These are phyloP conservation scores for Ceratocystis lukuohia DNA, from an alignment of 2,329 filamentous ascomycete genomes.

Conservation along the genomic window DNA sequence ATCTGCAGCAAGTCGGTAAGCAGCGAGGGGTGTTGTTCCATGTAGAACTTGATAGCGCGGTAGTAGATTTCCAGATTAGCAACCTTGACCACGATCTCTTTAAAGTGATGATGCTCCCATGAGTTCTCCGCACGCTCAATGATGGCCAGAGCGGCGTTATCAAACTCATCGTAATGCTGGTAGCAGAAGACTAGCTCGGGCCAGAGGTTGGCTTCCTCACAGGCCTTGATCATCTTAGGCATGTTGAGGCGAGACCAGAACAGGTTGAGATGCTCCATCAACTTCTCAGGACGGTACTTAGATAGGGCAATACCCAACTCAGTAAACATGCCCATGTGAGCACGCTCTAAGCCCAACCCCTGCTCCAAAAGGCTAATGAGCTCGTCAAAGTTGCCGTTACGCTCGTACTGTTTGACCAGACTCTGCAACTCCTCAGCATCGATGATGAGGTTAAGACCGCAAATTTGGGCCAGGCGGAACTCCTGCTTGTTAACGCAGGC, in stretches of 20 bases:
- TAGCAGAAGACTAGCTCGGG: constrained; percentile 96
- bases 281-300: constrained; percentile 85
- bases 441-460: constrained; percentile 92
- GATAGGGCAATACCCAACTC: constrained; percentile 81
- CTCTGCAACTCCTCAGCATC: constrained; percentile 90
- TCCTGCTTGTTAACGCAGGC: constrained; percentile 97
- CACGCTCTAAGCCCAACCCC: constrained; percentile 80
- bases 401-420: constrained; percentile 92
- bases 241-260: constrained; percentile 99
- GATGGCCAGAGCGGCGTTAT: constrained; percentile 92
- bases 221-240: constrained; percentile 86
- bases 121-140: constrained; percentile 96
- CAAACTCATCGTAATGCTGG: constrained; percentile 95
- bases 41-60: constrained; percentile 88
- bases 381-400: constrained; percentile 95
- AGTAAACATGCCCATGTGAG: constrained; percentile 96
- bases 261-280: constrained; percentile 97
- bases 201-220: constrained; percentile 92
- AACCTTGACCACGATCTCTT: constrained; percentile 95
- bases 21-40: constrained; percentile 90
- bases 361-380: constrained; percentile 89
- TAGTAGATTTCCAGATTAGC: constrained; percentile 99
- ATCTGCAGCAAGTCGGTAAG: constrained; percentile 90
- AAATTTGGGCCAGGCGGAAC: constrained; percentile 96
- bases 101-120: constrained; percentile 99